Conservation (phyloP, 441 rosid species). For the Croton laevigatus region DNA sequence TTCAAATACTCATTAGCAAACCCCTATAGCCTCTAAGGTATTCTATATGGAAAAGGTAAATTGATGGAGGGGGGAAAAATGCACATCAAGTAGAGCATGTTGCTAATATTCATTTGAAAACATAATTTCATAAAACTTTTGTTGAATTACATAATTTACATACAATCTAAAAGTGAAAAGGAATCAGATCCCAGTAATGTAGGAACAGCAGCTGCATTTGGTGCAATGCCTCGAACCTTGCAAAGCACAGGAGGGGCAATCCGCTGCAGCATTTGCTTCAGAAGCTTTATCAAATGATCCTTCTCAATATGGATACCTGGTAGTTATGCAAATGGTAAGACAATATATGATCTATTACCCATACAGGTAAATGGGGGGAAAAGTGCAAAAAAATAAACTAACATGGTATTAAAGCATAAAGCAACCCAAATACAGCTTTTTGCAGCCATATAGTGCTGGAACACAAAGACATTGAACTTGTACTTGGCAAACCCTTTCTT, state of each 20-base stretch:
- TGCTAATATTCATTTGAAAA: constrained; percentile 14
- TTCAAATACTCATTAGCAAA: not conserved
- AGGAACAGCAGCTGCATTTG: constrained; percentile 86
- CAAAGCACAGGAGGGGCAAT: constrained; percentile 47
- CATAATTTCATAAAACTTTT: constrained; percentile 9
- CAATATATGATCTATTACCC: constrained; percentile 2
- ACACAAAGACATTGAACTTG: constrained; percentile 18
- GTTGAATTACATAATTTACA: constrained; percentile 43
- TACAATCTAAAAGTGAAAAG: constrained; percentile 86
- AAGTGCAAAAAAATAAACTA: not conserved
- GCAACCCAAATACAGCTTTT: constrained; percentile 1
- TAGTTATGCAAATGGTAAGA: constrained; percentile 32
- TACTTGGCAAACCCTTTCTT: not conserved
- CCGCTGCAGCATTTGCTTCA: constrained; percentile 76
- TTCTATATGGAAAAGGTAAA: not conserved
- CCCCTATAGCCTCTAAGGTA: not conserved
- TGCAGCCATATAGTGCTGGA: constrained; percentile 14
- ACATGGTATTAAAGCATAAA: not conserved
- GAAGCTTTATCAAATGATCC: constrained; percentile 91
- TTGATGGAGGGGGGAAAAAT: not conserved
- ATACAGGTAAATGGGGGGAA: not conserved
- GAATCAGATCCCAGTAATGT: constrained; percentile 82
- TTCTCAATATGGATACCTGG: constrained; percentile 87
- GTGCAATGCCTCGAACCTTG: constrained; percentile 41
- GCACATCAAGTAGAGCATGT: constrained; percentile 16